Evolutionary conservation across 2,329 filamentous ascomycete species (phyloP), one percentile per base, ranked within the genome.

Genomic region (Parastagonospora avenae): DNA sequence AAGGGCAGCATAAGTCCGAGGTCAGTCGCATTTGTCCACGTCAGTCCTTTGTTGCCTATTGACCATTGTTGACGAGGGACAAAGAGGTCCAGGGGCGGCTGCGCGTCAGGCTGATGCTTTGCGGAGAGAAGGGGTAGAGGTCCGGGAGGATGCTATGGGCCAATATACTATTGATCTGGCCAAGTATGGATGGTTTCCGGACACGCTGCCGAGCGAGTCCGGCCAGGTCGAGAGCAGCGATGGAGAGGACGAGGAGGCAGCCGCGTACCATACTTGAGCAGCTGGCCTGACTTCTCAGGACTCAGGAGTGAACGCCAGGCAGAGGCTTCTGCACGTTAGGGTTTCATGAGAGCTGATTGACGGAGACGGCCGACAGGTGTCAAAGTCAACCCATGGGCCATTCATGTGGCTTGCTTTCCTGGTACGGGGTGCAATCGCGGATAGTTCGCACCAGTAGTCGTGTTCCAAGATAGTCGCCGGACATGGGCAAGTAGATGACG

Each of bases 1-100:
- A 93, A 90, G 74, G 92, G 93, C 16, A 79, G 85, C 52, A 95
- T 97, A 60, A 96, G 92, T 38, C 89, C 89, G 7, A 85, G 92
- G 91, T 93, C 67, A 60, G 77, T 71, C 42, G 32, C 35, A 39
- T 27, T 52, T 48, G 43, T 29, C 46, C 19, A 43, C 47, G 45
- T 57, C 38, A 46, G 43, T 12, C 29, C 44, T 51, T 57, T 47
- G 50, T 56, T 54, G 48, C 44, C 42, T 55, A 31, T 55, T 50
- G 38, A 48, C 16, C 41, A 39, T 37, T 54, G 43, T 58, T 72
- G 59, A 70, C 59, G 38, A 39, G 16, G 31, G 30, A 62, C 55
- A 65, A 66, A 77, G 76, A 63, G 76, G 76, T 8, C 76, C 75
- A 10, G 68, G 72, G 42, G 77, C 79, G 42, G 79, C 79, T 15